Evolutionary conservation across 176 grass and related monocot genomes (phyloP).

Genomic region (Pontederia crassipes): DNA sequence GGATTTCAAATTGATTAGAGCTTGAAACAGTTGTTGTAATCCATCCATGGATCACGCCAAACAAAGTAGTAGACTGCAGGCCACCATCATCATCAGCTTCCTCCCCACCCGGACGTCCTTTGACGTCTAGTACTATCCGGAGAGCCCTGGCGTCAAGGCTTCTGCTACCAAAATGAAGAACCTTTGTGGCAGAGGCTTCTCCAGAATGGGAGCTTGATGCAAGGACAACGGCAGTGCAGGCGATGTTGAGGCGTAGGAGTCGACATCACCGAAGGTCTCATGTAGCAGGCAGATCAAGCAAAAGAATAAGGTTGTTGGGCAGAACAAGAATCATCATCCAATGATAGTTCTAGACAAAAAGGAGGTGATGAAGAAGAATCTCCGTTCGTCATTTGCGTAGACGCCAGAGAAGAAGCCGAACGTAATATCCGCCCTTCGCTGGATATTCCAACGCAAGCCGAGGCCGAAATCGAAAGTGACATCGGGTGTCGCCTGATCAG

Average conservation of each 20-base stretch:
- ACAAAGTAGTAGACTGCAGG: slow-evolving; percentile 35
- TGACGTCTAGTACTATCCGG: slow-evolving; percentile 15
- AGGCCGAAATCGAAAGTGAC: not conserved
- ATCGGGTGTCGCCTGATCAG: not conserved
- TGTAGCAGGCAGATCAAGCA: slow-evolving; percentile 88
- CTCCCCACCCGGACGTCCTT: slow-evolving; percentile 41
- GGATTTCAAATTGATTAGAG: too few species aligned
- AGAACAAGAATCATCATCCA: not conserved
- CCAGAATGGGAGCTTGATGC: slow-evolving; percentile 47
- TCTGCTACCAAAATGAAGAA: slow-evolving; percentile 18
- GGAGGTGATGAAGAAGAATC: slow-evolving; percentile 11
- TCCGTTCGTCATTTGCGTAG: not conserved
- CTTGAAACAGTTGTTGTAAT: too few species aligned
- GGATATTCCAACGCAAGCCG: slow-evolving; percentile 38
- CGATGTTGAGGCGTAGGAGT: slow-evolving; percentile 38
- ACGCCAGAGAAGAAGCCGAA: too few species aligned
- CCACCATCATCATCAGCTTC: slow-evolving; percentile 40
- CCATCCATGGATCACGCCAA: too few species aligned
- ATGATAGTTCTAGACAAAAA: slow-evolving; percentile 28
- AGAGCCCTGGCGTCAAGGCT: not conserved
- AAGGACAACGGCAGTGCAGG: slow-evolving; percentile 1
- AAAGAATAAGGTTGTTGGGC: slow-evolving; percentile 16
- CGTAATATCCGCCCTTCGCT: slow-evolving; percentile 25
- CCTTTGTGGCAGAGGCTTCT: slow-evolving; percentile 48
- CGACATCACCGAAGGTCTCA: slow-evolving; percentile 72